Evolutionary conservation across 495 filamentous ascomycete species (phyloP).

Genomic region (Choiromyces venosus): DNA sequence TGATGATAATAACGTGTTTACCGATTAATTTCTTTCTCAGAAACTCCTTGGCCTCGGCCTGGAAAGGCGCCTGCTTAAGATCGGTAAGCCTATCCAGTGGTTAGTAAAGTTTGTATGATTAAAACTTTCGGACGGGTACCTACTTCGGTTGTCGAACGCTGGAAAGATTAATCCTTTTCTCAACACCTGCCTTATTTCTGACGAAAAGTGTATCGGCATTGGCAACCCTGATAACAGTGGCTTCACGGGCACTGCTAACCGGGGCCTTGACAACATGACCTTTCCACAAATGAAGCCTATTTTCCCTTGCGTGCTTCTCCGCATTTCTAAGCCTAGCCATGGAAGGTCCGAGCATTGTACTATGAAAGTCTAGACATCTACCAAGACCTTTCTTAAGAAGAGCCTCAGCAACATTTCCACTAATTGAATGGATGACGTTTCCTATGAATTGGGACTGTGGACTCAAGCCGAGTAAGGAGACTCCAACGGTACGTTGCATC

Average conservation of each 20-base stretch:
- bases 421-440: constrained; percentile 65
- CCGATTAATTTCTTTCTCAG: constrained; percentile 89
- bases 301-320: constrained; percentile 75
- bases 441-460: constrained; percentile 80
- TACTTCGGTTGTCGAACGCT: constrained; percentile 83
- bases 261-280: constrained; percentile 60
- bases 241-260: constrained; percentile 58
- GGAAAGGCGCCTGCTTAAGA: constrained; percentile 75
- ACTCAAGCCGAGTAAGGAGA: constrained; percentile 75
- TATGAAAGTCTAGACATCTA: constrained; percentile 89
- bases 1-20: constrained; percentile 80
- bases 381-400: constrained; percentile 82
- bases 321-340: constrained; percentile 83
- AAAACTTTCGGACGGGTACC: neutral
- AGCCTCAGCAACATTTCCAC: constrained; percentile 82
- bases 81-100: constrained; percentile 53
- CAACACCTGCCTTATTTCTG: constrained; percentile 70
- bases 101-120: constrained; percentile 3
- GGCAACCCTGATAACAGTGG: constrained; percentile 73
- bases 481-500: constrained; percentile 75
- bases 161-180: constrained; percentile 87
- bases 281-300: constrained; percentile 69
- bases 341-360: constrained; percentile 72
- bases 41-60: constrained; percentile 92
- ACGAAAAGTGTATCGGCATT: constrained; percentile 85